Conservation (phyloP, 345 rosid species). For the Acer campestre region DNA sequence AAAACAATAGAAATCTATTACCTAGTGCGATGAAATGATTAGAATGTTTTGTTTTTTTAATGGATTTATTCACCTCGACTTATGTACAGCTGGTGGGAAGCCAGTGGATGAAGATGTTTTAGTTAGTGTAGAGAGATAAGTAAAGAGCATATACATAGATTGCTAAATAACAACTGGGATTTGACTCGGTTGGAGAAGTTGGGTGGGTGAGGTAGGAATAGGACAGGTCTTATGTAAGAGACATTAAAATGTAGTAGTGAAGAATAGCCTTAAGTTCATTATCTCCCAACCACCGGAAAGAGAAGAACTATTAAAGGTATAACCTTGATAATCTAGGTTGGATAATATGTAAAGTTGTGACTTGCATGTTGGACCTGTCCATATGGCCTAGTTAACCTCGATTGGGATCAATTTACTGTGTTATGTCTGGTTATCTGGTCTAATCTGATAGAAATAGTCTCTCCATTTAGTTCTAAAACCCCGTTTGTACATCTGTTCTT, state of each 20-base stretch:
- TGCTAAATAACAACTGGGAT: background rate
- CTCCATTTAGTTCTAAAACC: background rate
- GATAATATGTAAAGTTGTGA: background rate
- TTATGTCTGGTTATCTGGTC: constrained; percentile 6
- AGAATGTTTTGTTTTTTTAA: background rate
- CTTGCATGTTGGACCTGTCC: background rate
- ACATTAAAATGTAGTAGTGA: background rate
- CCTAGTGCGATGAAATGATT: background rate
- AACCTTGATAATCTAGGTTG: background rate
- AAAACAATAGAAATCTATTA: background rate
- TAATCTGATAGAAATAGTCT: background rate
- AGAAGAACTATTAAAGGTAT: background rate
- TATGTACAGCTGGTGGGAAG: background rate
- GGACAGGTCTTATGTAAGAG: background rate
- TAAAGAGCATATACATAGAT: background rate
- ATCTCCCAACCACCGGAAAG: background rate
- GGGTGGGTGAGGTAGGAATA: background rate
- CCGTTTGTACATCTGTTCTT: background rate
- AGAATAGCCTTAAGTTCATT: background rate
- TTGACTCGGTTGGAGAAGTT: background rate
- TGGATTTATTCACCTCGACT: background rate
- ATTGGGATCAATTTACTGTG: background rate
- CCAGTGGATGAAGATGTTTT: background rate
- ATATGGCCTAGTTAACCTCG: background rate
- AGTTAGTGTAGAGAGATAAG: background rate